Base-by-base conservation (phyloP, 768 basidiomycete species). In the Amanita muscaria region DNA sequence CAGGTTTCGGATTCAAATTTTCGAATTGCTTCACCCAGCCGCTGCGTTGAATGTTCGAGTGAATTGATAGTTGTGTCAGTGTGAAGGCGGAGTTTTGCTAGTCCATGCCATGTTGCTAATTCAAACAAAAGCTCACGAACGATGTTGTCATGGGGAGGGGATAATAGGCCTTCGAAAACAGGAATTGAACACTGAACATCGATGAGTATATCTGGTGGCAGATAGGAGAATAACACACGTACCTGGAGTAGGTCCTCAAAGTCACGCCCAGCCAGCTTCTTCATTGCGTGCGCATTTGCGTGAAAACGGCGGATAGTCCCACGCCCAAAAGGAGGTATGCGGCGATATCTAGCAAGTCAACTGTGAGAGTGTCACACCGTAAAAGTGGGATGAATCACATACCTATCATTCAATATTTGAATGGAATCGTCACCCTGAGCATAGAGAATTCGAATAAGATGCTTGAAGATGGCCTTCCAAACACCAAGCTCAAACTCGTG, bases 171-270 rank as follows among this genome's bases (percentile, higher is more conserved):
- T 6, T 72, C 64, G 25, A 70, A 58, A 0, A 51, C 64, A 3
- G 66, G 61, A 12, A 63, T 56, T 1, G 51, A 37, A 39, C 64
- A 67, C 64, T 65, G 32, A 4, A 25, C n/a, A 23, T 40, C 22
- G 4, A 3, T 21, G 15, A 21, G 9, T 43, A 33, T 9, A n/a
- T 16, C 39, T 29, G 3, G 7, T 11, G 23, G 6, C 2, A 19
- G 21, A 25, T 31, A 40, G 24, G 19, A 38, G 14, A 19, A 14
- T 27, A 44, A 8, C 8, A 4, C 23, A 39, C 54, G 11, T 35
- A 64, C 72, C 60, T 72, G 69, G 0, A 73, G 52, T 1, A 71
- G 46, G 31, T 74, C 68, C 40, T 72, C 66, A 41, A 64, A 73
- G 36, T 73, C 64, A 0, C 62, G 51, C 1, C 62, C 2, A 63